These are phyloP conservation scores for Tolypocladium pustulatum DNA, from an alignment of 2,329 filamentous ascomycete species.

Conservation along the genomic window DNA sequence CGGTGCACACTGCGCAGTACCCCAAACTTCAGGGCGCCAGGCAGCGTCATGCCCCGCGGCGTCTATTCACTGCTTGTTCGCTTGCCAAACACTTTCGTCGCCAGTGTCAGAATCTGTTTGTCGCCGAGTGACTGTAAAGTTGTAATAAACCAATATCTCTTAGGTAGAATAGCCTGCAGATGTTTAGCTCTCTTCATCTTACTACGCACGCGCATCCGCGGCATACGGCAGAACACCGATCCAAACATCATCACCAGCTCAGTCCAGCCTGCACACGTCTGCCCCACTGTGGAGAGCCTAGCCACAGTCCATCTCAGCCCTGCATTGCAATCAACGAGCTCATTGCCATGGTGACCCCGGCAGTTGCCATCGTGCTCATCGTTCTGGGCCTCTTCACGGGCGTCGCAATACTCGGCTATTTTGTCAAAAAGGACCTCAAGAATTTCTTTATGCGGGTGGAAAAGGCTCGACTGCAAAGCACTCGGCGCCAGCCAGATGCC, in stretches of 20 bases:
- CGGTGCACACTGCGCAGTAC: neutral
- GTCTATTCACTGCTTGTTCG: neutral
- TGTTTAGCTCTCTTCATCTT: neutral
- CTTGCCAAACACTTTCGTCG: neutral
- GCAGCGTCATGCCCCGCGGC: neutral
- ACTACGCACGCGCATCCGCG: neutral
- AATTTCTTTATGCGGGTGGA: slow-evolving; percentile 17
- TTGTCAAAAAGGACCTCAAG: slow-evolving; percentile 16
- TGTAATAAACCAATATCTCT: neutral
- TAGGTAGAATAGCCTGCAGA: neutral
- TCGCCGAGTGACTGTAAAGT: neutral
- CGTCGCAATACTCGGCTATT: slow-evolving; percentile 17
- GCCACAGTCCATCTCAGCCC: neutral
- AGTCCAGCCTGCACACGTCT: neutral
- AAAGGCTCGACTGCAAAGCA: neutral
- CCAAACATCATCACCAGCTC: neutral
- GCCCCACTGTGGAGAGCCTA: neutral
- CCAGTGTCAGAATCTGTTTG: neutral
- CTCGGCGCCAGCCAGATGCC: neutral
- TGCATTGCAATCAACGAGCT: neutral
- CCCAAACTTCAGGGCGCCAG: neutral
- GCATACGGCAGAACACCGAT: neutral
- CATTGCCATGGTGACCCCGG: slow-evolving; percentile 5
- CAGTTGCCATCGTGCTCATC: slow-evolving; percentile 18
- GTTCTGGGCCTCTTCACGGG: slow-evolving; percentile 19